phyloP scores from a whole-genome alignment of 2,329 filamentous ascomycete genomes.

The Ceratocystis alfenasii region DNA sequence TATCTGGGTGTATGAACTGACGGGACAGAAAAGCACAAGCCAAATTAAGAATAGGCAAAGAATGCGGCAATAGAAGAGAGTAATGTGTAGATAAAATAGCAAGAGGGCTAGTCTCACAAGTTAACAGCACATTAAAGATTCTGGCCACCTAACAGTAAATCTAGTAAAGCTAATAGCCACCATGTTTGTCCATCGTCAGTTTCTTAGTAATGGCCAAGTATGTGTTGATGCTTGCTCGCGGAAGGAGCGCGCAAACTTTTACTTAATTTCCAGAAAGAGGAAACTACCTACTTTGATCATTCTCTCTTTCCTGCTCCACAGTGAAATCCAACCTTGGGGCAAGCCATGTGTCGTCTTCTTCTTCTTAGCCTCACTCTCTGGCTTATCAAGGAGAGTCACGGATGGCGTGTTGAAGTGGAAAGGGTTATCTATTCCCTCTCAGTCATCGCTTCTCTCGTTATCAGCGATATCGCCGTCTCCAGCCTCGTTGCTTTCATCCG shows the following conservation, averaged over 20 bases:
- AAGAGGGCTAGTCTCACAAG: background rate
- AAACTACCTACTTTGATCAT: background rate
- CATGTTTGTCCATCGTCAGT: background rate
- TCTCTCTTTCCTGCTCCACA: background rate
- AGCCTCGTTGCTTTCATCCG: constrained; percentile 28
- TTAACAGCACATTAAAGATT: background rate
- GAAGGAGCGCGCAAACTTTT: background rate
- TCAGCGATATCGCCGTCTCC: constrained; percentile 22
- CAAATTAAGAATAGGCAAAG: background rate
- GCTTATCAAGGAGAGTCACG: too few relatives aligned
- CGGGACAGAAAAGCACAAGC: background rate
- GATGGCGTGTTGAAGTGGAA: too few relatives aligned
- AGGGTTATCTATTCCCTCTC: background rate
- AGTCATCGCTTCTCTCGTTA: background rate
- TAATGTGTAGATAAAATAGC: background rate
- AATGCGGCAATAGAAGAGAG: background rate
- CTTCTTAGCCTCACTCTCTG: background rate
- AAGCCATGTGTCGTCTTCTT: background rate
- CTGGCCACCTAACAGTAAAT: background rate
- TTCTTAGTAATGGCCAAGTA: background rate
- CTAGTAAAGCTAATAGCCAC: background rate
- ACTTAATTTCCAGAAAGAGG: background rate
- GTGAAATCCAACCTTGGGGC: background rate
- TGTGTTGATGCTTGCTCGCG: background rate
- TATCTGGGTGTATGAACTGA: background rate